Base-by-base conservation (phyloP, 345 rosid species). In the Erucastrum elatum region DNA sequence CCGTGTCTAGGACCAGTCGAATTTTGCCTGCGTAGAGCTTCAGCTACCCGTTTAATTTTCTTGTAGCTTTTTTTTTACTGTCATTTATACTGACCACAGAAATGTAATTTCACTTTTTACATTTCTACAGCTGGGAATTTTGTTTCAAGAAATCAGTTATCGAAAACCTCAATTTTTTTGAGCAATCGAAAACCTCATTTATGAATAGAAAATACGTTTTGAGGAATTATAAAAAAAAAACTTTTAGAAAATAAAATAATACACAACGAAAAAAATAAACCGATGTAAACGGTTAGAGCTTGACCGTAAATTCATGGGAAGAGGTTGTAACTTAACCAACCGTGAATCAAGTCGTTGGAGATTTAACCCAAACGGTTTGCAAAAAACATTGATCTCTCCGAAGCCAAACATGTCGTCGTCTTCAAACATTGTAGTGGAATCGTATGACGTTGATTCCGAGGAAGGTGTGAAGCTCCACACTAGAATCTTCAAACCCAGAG, bases 401-500 rank as follows among this genome's bases (percentile, higher is more conserved):
- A 3, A 39, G 0, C 44, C 6, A 7, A 26, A 61, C 26, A 87
- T 87, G 91, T 82, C 90, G 88, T 77, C 94, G 86, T 81, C 94
- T 49, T 49, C 8, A 53, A 79, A 75, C 76, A 65, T 30, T 35
- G 72, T 56, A 16, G 79, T 82, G 7, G 92, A 91, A 80, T 88
- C 88, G 75, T 77, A 61, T 71, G 82, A 71, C 7, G 90, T 91
- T 4, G 90, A 87, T 46, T 85, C 90, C 59, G 78, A 70, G 15
- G 89, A 87, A 60, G 85, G 88, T 2, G 88, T 83, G 41, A 85
- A 84, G 77, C 93, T 90, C 53, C 77, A 82, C 82, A 66, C 90
- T 4, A 84, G 86, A 68, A 66, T 88, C 76, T 95, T 89, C 88
- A 87, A 83, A 69, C 93, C 98, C 53, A 81, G 39, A 58, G 79